Evolutionary conservation across 768 basidiomycete genomes (phyloP), one percentile per base, ranked within the genome.

Genomic region (Xerocomellus dryophilus): DNA sequence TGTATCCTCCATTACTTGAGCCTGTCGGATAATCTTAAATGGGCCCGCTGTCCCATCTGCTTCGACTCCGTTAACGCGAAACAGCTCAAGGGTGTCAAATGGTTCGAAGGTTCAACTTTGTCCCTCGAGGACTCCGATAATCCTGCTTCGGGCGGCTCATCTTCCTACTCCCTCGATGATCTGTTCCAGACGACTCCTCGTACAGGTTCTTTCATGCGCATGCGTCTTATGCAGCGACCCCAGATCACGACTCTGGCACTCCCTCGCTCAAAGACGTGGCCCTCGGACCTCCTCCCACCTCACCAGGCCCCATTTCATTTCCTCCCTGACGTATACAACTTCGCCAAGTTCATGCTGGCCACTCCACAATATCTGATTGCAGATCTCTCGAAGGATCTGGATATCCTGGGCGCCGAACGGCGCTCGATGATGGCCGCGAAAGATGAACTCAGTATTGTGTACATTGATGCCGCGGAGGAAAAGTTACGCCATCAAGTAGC

Each of bases 221-320:
- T 98, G 89, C 85, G 93, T 18, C 81, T 99, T 12, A 84, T 99
- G 62, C 90, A 93, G 61, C 84, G 96, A 7, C 96, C 95, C 2
- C 91, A 91, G 65, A 93, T 96, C 62, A 94, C 94, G 4, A 98
- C 96, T 0, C 80, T 98, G 32, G 95, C 97, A 3, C 78, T 99
- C 7, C 97, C 97, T 36, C 86, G 93, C 21, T 95, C 96, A 2
- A 64, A 75, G 15, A 92, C 93, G 3, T 99, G 95, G 95, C 96
- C 93, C 2, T 96, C 93, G 2, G 93, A 96, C 55, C 80, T 95
- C 2, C 74, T 97, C 29, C 88, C 91, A 14, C 90, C 93, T 18
- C 92, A 95, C 60, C 88, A 94, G 64, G 91, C 93, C 0, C 96
- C 97, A 7, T 98, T 95, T 76, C 83, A 97, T 67, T 98, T 99